A percentile compares a stretch with the other conserved stretches of the same genome.
phyloP scores from a whole-genome alignment of 1,139 yeast genomes.

The Candida frijolesensis region DNA sequence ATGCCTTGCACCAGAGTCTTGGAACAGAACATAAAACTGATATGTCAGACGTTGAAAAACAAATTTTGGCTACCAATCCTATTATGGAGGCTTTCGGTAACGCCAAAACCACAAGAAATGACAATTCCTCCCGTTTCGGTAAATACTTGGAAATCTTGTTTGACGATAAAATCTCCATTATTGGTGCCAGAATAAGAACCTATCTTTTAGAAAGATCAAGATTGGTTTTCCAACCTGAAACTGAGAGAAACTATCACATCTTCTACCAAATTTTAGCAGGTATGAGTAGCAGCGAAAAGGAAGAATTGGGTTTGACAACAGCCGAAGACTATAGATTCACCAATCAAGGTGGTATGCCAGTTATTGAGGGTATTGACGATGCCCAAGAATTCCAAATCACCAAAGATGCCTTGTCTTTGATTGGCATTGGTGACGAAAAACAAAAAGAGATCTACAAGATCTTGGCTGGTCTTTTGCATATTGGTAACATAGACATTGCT shows the following conservation, averaged over 20 bases:
- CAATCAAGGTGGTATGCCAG: conserved; percentile 85
- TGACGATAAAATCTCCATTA: conserved; percentile 70
- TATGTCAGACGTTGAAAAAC: conserved; percentile 91
- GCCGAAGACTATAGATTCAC: conserved; percentile 78
- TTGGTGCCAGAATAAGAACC: conserved; percentile 93
- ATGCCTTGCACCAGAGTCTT: conserved; percentile 25
- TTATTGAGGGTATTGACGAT: conserved; percentile 81
- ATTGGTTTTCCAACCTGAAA: conserved; percentile 85
- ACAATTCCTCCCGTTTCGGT: conserved; percentile 96
- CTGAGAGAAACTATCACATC: conserved; percentile 93
- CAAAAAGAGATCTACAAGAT: conserved; percentile 76
- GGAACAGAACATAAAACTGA: conserved; percentile 52
- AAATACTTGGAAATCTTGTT: conserved; percentile 91
- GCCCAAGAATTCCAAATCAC: conserved; percentile 75
- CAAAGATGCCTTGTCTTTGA: conserved; percentile 70
- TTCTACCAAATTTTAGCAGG: conserved; percentile 91
- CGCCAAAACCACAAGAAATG: conserved; percentile 96
- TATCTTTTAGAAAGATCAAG: conserved; percentile 92
- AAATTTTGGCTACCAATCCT: conserved; percentile 95
- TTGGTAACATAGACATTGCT: conserved; percentile 89
- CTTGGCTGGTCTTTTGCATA: conserved; percentile 86
- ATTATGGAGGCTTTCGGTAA: conserved; percentile 99
- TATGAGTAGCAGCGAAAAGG: conserved; percentile 59
- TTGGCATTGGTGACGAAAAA: conserved; percentile 64
- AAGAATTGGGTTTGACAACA: conserved; percentile 57